These are phyloP conservation scores for Leccinum angustisporum DNA, from an alignment of 1,284 basidiomycete genomes.

Conservation along the genomic window DNA sequence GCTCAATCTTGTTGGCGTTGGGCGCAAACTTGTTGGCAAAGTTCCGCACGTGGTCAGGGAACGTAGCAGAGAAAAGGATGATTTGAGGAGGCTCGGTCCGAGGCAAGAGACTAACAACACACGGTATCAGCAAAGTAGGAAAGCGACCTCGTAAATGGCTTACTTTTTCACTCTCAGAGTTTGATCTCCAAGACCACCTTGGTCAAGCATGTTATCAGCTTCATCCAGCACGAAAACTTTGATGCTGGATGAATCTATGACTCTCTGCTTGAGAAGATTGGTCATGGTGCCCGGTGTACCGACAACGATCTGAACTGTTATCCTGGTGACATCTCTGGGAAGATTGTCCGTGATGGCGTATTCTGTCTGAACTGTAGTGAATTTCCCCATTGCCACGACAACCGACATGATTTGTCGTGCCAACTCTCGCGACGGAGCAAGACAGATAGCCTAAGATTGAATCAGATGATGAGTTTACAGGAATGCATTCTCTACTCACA, in stretches of 20 bases:
- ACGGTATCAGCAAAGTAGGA: conserved; percentile 8
- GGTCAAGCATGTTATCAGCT: conserved; percentile 98
- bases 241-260: conserved; percentile 78
- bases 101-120: conserved; percentile 59
- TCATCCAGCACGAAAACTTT: conserved; percentile 98
- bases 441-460: conserved; percentile 74
- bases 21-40: conserved; percentile 95
- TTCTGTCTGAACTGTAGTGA: conserved; percentile 88
- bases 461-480: conserved; percentile 5
- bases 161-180: conserved; percentile 91
- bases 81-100: conserved; percentile 68
- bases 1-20: conserved; percentile 92
- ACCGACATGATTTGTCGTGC: conserved; percentile 98
- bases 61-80: conserved; percentile 97
- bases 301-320: conserved; percentile 90
- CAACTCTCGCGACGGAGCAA: conserved; percentile 94
- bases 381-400: conserved; percentile 92
- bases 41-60: conserved; percentile 88
- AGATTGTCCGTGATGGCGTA: conserved; percentile 92
- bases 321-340: conserved; percentile 63
- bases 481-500: conserved; percentile 33
- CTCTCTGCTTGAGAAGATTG: conserved; percentile 75
- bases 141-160: not conserved
- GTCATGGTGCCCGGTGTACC: conserved; percentile 96
- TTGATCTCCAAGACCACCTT: conserved; percentile 96